These are phyloP conservation scores for Corymbia citriodora DNA, from an alignment of 441 rosid species.

Conservation along the genomic window DNA sequence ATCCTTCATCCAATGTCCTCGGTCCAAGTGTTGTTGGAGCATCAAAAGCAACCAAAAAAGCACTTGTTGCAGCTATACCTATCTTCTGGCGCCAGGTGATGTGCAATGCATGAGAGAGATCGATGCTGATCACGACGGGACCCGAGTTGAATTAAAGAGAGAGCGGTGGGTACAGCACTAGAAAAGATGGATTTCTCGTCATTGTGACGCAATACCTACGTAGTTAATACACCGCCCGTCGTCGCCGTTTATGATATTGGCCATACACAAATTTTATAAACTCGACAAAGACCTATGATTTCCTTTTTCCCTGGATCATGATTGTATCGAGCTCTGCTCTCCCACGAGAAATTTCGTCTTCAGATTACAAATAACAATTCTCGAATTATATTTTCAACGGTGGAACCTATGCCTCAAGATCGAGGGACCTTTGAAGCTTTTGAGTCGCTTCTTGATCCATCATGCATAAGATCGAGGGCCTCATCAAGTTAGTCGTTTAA, in stretches of 20 bases:
- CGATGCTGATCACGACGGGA: background rate
- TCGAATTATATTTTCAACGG: background rate
- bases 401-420: background rate
- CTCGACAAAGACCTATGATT: background rate
- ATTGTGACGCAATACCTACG: background rate
- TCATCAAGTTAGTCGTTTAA: background rate
- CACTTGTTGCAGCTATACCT: background rate
- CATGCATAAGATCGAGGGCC: background rate
- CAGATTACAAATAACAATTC: background rate
- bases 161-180: background rate
- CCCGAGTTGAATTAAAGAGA: background rate
- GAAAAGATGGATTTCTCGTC: background rate
- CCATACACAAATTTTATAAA: accelerated
- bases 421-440: background rate
- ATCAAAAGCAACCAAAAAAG: background rate
- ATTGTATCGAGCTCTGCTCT: background rate
- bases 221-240: accelerated
- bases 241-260: background rate
- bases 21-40: background rate
- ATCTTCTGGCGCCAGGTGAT: background rate
- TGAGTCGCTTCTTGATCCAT: background rate
- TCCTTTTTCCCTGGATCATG: background rate
- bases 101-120: background rate
- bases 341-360: background rate
- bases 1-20: background rate